These are phyloP conservation scores for Aspergillus bridgeri DNA, from an alignment of 495 filamentous ascomycete species.

Conservation along the genomic window DNA sequence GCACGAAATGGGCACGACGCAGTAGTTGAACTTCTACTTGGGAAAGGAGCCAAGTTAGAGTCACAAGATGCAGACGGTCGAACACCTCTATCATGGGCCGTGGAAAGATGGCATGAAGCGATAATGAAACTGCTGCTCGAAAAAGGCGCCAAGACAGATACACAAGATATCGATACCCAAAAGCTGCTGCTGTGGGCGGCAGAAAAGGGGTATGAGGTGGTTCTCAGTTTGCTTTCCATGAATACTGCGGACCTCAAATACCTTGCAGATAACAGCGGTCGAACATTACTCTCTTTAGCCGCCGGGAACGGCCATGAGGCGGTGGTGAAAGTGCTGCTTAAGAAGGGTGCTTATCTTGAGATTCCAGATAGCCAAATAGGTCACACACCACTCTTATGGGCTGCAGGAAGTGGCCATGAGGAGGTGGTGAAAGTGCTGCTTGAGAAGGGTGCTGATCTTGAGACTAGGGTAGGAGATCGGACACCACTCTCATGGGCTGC, in stretches of 20 bases:
- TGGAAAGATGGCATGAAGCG: neutral
- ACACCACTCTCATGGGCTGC: no score
- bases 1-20: neutral
- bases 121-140: neutral
- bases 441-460: no score
- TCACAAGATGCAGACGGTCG: neutral
- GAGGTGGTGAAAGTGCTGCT: neutral
- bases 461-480: no score
- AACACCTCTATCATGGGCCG: neutral
- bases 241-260: neutral
- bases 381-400: no score
- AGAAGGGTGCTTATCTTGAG: neutral
- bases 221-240: neutral
- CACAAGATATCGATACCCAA: no score
- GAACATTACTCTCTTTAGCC: neutral
- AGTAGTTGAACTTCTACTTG: neutral
- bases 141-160: neutral
- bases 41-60: neutral
- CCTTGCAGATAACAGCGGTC: neutral
- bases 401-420: no score
- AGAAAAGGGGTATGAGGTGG: neutral
- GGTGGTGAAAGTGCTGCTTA: neutral
- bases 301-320: neutral
- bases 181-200: no score
- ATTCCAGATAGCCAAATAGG: no score